phyloP scores from a whole-genome alignment of 176 grass and related monocot genomes.

The Bonia amplexicaulis region DNA sequence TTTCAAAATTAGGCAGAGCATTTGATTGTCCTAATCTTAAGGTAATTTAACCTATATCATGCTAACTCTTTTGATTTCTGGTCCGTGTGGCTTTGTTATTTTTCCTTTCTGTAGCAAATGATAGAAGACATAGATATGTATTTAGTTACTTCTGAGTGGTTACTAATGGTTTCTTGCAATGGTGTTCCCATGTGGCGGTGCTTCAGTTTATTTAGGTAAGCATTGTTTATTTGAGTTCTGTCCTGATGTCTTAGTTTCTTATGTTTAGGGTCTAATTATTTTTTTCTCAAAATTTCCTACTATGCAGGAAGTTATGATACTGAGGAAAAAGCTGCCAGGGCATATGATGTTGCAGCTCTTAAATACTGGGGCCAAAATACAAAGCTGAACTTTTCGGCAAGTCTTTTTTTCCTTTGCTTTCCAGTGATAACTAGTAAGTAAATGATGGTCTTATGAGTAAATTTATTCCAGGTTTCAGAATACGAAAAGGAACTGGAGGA shows the following conservation, averaged over 20 bases:
- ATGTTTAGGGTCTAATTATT: constrained; percentile 11
- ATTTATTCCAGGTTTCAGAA: constrained; percentile 45
- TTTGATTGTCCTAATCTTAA: not conserved
- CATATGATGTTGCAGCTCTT: constrained; percentile 93
- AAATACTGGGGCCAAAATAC: constrained; percentile 78
- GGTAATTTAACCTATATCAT: not conserved
- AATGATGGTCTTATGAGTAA: constrained; percentile 5
- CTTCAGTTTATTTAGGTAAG: constrained; percentile 99
- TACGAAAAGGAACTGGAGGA: constrained; percentile 72
- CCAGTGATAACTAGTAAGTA: not conserved
- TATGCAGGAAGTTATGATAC: constrained; percentile 81
- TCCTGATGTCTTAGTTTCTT: not conserved
- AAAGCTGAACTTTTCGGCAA: constrained; percentile 76
- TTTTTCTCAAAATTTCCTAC: constrained; percentile 12
- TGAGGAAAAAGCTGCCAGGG: constrained; percentile 82
- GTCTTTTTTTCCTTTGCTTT: not conserved
- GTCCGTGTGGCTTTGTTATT: not conserved
- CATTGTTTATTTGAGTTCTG: not conserved
- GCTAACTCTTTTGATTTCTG: not conserved
- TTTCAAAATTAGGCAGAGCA: not conserved
- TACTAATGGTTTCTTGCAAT: constrained; percentile 43
- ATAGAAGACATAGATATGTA: not conserved
- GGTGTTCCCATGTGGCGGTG: constrained; percentile 30
- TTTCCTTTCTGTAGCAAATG: not conserved
- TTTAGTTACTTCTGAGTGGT: constrained; percentile 8